Percentiles rank a stretch among this genome's conserved stretches.
Conservation (phyloP, 2,329 filamentous ascomycete species). For the Cercospora sesami region DNA sequence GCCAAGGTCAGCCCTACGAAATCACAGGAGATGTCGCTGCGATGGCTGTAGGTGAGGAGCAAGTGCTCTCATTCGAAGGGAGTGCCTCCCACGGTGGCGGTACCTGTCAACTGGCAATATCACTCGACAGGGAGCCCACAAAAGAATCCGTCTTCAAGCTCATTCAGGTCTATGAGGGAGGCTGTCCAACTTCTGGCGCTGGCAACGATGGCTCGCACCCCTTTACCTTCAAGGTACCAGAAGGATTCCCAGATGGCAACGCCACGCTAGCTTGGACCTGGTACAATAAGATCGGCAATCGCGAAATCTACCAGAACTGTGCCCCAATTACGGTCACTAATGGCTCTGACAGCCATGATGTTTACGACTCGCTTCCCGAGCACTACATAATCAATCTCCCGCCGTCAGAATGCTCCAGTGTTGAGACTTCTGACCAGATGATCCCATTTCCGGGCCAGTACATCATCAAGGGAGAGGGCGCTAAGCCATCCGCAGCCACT, state of each 20-base stretch:
- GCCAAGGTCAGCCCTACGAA: no score
- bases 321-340: slow-evolving; percentile 66
- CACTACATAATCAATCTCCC: slow-evolving; percentile 69
- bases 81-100: slow-evolving; percentile 82
- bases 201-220: slow-evolving; percentile 49
- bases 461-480: slow-evolving; percentile 6
- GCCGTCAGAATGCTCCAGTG: slow-evolving; percentile 54
- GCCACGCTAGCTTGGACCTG: slow-evolving; percentile 85
- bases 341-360: slow-evolving; percentile 45
- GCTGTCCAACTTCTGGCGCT: slow-evolving; percentile 72
- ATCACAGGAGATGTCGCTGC: no score
- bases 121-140: slow-evolving; percentile 70
- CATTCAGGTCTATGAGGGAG: slow-evolving; percentile 82
- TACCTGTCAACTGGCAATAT: slow-evolving; percentile 82
- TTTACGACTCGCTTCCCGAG: slow-evolving; percentile 63
- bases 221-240: slow-evolving; percentile 71
- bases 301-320: slow-evolving; percentile 95
- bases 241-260: slow-evolving; percentile 70
- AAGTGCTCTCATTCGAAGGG: slow-evolving; percentile 64
- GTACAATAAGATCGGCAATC: slow-evolving; percentile 81
- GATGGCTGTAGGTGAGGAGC: no score
- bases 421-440: slow-evolving; percentile 53
- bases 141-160: slow-evolving; percentile 75
- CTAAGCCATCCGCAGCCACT: slow-evolving; percentile 13
- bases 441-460: slow-evolving; percentile 62